Percentiles rank a stretch among this genome's conserved stretches.
Conservation (phyloP, 2,329 filamentous ascomycete species). For the Neofusicoccum umdonicola region DNA sequence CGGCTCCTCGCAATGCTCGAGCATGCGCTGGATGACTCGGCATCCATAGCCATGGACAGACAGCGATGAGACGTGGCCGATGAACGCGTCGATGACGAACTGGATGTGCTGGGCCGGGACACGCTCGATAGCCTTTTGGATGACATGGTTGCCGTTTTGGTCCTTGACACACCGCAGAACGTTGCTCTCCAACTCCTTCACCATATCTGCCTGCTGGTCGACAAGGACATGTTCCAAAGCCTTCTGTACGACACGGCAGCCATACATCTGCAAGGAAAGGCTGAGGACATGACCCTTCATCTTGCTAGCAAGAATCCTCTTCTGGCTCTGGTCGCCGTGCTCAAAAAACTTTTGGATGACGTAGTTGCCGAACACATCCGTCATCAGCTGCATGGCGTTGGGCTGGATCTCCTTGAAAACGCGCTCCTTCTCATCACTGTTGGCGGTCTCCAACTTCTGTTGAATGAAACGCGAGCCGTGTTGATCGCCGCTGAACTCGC, state of each 20-base stretch:
- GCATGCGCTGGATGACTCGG: slow-evolving; percentile 85
- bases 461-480: slow-evolving; percentile 96
- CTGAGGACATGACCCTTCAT: slow-evolving; percentile 84
- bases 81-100: slow-evolving; percentile 81
- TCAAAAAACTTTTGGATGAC: slow-evolving; percentile 98
- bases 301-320: slow-evolving; percentile 77
- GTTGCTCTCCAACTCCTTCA: slow-evolving; percentile 76
- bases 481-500: slow-evolving; percentile 94
- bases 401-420: slow-evolving; percentile 84
- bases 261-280: slow-evolving; percentile 85
- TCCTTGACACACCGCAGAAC: slow-evolving; percentile 78
- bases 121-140: slow-evolving; percentile 87
- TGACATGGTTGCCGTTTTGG: slow-evolving; percentile 92
- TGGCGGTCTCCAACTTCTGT: slow-evolving; percentile 84
- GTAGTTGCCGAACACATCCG: slow-evolving; percentile 96
- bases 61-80: slow-evolving; percentile 69
- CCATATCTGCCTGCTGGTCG: slow-evolving; percentile 84
- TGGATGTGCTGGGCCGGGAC: slow-evolving; percentile 75
- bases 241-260: slow-evolving; percentile 94
- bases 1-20: slow-evolving; percentile 74
- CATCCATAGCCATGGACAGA: slow-evolving; percentile 84
- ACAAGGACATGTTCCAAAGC: slow-evolving; percentile 85
- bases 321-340: slow-evolving; percentile 90
- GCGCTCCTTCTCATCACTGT: slow-evolving; percentile 91
- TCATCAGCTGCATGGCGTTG: slow-evolving; percentile 87